A percentile compares a stretch with the other conserved stretches of the same genome.
Conservation (phyloP, 768 basidiomycete genomes). For the Tulasnella calospora region DNA sequence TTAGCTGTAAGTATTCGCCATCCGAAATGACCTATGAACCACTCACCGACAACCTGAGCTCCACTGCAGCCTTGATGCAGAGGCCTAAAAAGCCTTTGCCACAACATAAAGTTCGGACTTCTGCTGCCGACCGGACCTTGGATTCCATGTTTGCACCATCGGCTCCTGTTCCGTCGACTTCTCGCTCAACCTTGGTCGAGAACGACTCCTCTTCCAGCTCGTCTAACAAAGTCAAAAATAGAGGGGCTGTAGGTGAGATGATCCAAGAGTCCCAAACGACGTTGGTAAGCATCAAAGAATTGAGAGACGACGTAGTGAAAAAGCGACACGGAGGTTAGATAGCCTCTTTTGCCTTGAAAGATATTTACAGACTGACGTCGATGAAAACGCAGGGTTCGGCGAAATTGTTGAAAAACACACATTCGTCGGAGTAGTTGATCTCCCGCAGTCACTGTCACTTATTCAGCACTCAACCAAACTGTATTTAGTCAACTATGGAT, state of each 20-base stretch:
- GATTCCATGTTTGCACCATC: constrained; percentile 81
- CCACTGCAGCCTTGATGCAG: neutral
- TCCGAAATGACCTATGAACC: neutral
- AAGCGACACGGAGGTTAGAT: constrained; percentile 63
- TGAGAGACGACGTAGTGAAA: constrained; percentile 58
- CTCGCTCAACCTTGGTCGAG: neutral
- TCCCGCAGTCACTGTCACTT: constrained; percentile 64
- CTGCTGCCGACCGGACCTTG: constrained; percentile 77
- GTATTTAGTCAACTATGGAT: constrained; percentile 81
- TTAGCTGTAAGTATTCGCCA: neutral
- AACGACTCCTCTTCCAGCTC: neutral
- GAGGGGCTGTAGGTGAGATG: constrained; percentile 37
- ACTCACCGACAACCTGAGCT: neutral
- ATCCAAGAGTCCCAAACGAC: constrained; percentile 73
- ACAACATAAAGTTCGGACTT: constrained; percentile 90
- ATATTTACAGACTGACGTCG: neutral
- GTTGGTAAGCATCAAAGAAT: constrained; percentile 63
- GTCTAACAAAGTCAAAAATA: constrained; percentile 42
- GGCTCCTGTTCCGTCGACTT: neutral
- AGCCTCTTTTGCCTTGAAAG: neutral
- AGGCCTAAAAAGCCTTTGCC: constrained; percentile 55
- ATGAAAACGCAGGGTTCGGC: constrained; percentile 54
- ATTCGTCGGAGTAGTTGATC: constrained; percentile 88
- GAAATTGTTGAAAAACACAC: constrained; percentile 83
- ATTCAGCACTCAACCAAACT: constrained; percentile 85